Percentiles rank a stretch among this genome's conserved stretches.
phyloP scores from a whole-genome alignment of 2,329 filamentous ascomycete genomes.

The Trichoderma semiorbis region DNA sequence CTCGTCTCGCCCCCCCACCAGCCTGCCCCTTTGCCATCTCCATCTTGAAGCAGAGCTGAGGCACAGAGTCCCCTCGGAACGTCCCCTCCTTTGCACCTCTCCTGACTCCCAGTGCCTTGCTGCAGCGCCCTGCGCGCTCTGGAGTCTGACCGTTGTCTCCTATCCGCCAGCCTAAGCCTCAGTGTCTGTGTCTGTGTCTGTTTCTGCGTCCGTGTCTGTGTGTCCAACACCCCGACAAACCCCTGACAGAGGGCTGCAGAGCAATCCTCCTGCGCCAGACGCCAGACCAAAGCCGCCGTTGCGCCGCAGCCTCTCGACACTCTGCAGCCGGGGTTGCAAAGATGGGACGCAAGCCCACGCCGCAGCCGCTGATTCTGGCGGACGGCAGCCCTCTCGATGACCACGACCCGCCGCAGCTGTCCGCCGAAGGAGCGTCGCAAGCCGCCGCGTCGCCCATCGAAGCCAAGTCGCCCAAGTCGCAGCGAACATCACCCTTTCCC shows the following conservation, averaged over 20 bases:
- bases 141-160: constrained; percentile 12
- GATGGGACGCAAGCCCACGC: constrained; percentile 58
- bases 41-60: constrained; percentile 12
- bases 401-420: constrained; percentile 26
- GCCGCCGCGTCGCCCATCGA: constrained; percentile 31
- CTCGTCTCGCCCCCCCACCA: constrained; percentile 10
- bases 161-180: background rate
- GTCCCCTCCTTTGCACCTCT: constrained; percentile 1
- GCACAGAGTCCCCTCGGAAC: constrained; percentile 1
- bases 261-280: constrained; percentile 16
- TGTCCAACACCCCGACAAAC: constrained; percentile 25
- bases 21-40: constrained; percentile 18
- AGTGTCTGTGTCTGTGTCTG: background rate
- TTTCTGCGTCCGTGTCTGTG: background rate
- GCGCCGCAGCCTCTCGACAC: constrained; percentile 2
- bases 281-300: background rate
- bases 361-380: constrained; percentile 55
- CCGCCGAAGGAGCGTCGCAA: constrained; percentile 29
- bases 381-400: constrained; percentile 35
- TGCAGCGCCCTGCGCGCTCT: constrained; percentile 12
- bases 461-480: constrained; percentile 42
- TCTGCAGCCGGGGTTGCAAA: constrained; percentile 16
- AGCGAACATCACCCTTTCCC: constrained; percentile 46
- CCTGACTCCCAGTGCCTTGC: constrained; percentile 11
- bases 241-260: constrained; percentile 11